These are phyloP conservation scores for Podaxis sp. DNA, from an alignment of 768 basidiomycete genomes.

Conservation along the genomic window DNA sequence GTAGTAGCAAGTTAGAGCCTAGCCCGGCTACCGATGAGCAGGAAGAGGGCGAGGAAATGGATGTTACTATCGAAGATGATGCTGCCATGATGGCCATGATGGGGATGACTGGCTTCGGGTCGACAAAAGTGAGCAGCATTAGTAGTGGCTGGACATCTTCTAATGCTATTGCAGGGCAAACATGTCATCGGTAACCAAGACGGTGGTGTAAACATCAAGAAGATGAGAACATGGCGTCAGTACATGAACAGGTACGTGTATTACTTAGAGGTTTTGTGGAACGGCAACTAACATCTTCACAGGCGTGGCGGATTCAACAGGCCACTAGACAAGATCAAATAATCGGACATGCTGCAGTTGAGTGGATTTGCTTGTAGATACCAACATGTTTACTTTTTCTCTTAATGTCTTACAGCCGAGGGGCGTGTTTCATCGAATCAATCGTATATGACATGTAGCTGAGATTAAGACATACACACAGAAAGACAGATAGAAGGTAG, in stretches of 20 bases:
- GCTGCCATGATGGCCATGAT: slow-evolving; percentile 87
- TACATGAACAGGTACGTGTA: slow-evolving; percentile 87
- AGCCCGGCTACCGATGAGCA: slow-evolving; percentile 36
- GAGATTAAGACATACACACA: slow-evolving; percentile 27
- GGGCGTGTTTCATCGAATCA: slow-evolving; percentile 13
- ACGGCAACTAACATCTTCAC: neutral
- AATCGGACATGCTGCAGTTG: slow-evolving; percentile 19
- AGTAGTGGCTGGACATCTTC: neutral
- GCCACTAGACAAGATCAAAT: slow-evolving; percentile 96
- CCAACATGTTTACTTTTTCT: slow-evolving; percentile 8
- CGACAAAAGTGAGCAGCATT: slow-evolving; percentile 69
- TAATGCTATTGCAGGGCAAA: slow-evolving; percentile 54
- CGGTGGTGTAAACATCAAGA: slow-evolving; percentile 66
- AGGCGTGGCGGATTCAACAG: slow-evolving; percentile 85
- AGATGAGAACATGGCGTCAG: slow-evolving; percentile 90
- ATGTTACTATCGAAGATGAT: slow-evolving; percentile 64
- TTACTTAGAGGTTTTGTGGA: neutral
- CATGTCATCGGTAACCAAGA: slow-evolving; percentile 83
- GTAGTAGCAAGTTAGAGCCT: slow-evolving; percentile 36
- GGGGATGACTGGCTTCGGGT: slow-evolving; percentile 86
- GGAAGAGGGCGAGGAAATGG: slow-evolving; percentile 51
- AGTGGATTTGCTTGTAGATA: slow-evolving; percentile 11
- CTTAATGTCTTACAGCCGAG: neutral
- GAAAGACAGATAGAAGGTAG: slow-evolving; percentile 17
- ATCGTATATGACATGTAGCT: slow-evolving; percentile 4